Conservation (phyloP, 108 stramenopile species). For the Seminavis robusta region DNA sequence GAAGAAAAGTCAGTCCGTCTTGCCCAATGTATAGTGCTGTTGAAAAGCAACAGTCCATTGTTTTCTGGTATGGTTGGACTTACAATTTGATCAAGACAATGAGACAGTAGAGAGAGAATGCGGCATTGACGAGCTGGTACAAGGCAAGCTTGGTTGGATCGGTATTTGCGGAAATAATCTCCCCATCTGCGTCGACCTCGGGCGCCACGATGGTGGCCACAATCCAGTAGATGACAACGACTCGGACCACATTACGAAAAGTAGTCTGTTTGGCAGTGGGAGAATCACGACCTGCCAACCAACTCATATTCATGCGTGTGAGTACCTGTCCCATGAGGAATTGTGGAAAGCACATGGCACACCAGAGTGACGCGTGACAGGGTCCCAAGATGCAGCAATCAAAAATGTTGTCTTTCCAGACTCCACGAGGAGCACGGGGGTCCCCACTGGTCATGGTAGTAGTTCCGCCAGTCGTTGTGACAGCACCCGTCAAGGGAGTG, state of each 20-base stretch:
- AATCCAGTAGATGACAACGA: conserved; percentile 56
- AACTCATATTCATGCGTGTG: conserved; percentile 76
- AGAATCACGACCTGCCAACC: too few relatives aligned
- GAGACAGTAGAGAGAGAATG: conserved; percentile 73
- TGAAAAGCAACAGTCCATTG: too few relatives aligned
- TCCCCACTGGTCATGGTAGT: conserved; percentile 31
- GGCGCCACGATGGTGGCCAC: conserved; percentile 40
- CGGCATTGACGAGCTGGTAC: conserved; percentile 48
- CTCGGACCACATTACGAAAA: conserved; percentile 55
- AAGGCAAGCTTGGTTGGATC: conserved; percentile 45
- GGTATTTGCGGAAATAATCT: conserved; percentile 29
- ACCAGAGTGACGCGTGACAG: conserved; percentile 67
- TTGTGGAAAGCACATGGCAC: conserved; percentile 65
- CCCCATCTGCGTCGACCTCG: conserved; percentile 16
- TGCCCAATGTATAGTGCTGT: too few relatives aligned
- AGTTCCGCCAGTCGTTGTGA: too few relatives aligned
- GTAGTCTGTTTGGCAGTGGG: conserved; percentile 48
- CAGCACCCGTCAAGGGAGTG: too few relatives aligned
- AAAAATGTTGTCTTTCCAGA: conserved; percentile 78
- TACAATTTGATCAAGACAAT: too few relatives aligned
- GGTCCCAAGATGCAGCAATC: conserved; percentile 56
- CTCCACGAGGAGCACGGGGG: conserved; percentile 63
- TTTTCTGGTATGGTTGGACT: too few relatives aligned
- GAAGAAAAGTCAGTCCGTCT: too few relatives aligned
- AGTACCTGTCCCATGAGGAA: conserved; percentile 79